Evolutionary conservation across 2,329 filamentous ascomycete species (phyloP).

Genomic region (Geosmithia flava): DNA sequence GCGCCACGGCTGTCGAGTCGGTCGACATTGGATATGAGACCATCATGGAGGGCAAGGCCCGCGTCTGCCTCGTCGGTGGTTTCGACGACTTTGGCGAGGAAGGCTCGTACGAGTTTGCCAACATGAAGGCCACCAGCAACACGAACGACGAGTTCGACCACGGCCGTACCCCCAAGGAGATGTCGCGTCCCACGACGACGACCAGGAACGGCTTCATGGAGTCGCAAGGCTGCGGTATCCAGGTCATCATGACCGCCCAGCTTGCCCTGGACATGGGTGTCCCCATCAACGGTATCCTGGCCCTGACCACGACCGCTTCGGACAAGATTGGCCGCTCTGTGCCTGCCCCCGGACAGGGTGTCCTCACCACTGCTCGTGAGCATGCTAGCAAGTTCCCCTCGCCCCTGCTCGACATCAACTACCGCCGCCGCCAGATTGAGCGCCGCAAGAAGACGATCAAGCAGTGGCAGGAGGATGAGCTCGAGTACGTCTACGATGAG

Average conservation of each 20-base stretch:
- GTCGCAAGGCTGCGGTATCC: slow-evolving; percentile 95
- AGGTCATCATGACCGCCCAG: slow-evolving; percentile 95
- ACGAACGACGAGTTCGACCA: slow-evolving; percentile 93
- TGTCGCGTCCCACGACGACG: slow-evolving; percentile 95
- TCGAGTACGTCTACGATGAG: slow-evolving; percentile 88
- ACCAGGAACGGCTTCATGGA: slow-evolving; percentile 99
- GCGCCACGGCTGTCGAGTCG: slow-evolving; percentile 93
- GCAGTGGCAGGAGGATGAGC: slow-evolving; percentile 90
- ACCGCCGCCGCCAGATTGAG: slow-evolving; percentile 89
- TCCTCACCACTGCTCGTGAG: slow-evolving; percentile 90
- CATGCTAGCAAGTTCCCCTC: slow-evolving; percentile 85
- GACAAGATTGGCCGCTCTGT: slow-evolving; percentile 99
- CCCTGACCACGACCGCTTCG: slow-evolving; percentile 87
- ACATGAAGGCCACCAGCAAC: slow-evolving; percentile 99
- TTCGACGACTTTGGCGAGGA: slow-evolving; percentile 99
- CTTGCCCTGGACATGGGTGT: slow-evolving; percentile 97
- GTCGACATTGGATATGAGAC: slow-evolving; percentile 97
- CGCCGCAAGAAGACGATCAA: slow-evolving; percentile 89
- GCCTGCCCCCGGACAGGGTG: slow-evolving; percentile 90
- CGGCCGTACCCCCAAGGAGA: slow-evolving; percentile 88
- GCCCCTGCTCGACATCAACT: slow-evolving; percentile 92
- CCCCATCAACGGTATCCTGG: slow-evolving; percentile 90
- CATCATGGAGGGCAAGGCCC: slow-evolving; percentile 95
- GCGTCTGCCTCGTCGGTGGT: slow-evolving; percentile 93
- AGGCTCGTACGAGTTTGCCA: slow-evolving; percentile 98